phyloP scores from a whole-genome alignment of 2,329 filamentous ascomycete species.

The Escovopsis weberi region DNA sequence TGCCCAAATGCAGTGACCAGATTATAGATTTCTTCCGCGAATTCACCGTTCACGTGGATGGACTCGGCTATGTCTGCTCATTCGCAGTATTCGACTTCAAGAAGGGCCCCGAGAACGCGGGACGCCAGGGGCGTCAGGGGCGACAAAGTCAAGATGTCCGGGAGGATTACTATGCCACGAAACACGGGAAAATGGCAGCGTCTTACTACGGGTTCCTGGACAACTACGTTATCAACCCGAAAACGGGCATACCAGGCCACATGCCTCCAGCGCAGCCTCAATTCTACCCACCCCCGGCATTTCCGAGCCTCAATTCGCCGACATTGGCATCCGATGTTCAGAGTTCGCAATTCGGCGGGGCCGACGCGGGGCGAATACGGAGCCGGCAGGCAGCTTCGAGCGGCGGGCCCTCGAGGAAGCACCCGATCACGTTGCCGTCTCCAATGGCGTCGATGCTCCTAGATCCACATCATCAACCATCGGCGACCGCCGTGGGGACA shows the following conservation, averaged over 20 bases:
- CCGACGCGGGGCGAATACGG: constrained; percentile 28
- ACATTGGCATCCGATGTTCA: constrained; percentile 42
- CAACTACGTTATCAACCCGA: constrained; percentile 69
- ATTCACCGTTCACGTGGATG: constrained; percentile 93
- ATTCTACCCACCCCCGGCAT: constrained; percentile 63
- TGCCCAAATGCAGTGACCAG: constrained; percentile 79
- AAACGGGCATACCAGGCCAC: constrained; percentile 48
- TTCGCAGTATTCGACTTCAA: constrained; percentile 97
- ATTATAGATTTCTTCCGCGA: constrained; percentile 97
- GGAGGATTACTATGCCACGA: constrained; percentile 86
- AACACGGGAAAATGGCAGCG: constrained; percentile 96
- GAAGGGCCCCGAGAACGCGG: constrained; percentile 46
- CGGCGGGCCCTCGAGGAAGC: constrained; percentile 14
- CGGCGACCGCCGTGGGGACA: constrained; percentile 28
- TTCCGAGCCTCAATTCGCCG: constrained; percentile 56
- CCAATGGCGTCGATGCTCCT: constrained; percentile 61
- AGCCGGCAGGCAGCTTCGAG: constrained; percentile 23
- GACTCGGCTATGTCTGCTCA: constrained; percentile 88
- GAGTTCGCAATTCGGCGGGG: constrained; percentile 28
- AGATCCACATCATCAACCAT: constrained; percentile 62
- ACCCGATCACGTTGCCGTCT: constrained; percentile 36
- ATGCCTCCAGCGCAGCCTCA: constrained; percentile 37
- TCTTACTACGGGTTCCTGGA: constrained; percentile 93
- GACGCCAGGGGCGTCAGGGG: constrained; percentile 15
- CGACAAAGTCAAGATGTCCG: constrained; percentile 46